phyloP scores from a whole-genome alignment of 2,329 filamentous ascomycete species.

The Fusarium goolgardi region DNA sequence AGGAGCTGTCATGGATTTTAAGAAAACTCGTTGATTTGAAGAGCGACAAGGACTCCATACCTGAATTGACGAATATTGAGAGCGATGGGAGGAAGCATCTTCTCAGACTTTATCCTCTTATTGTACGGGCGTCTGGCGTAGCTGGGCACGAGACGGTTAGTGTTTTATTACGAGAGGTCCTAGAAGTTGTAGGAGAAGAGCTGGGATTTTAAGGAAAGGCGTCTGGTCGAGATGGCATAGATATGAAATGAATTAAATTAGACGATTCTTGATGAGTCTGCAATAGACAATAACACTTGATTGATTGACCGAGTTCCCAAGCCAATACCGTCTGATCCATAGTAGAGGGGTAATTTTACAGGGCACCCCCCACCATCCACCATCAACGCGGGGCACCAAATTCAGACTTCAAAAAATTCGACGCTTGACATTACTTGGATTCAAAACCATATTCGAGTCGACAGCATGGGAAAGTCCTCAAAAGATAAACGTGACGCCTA shows the following conservation, averaged over 20 bases:
- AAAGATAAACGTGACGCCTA: slow-evolving; percentile 99
- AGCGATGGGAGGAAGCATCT: slow-evolving; percentile 78
- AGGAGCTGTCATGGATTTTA: slow-evolving; percentile 80
- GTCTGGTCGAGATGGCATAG: background rate
- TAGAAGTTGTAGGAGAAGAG: slow-evolving; percentile 72
- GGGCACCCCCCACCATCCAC: slow-evolving; percentile 37
- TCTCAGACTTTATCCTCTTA: slow-evolving; percentile 80
- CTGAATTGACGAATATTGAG: slow-evolving; percentile 62
- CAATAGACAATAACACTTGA: slow-evolving; percentile 14
- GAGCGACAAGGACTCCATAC: slow-evolving; percentile 77
- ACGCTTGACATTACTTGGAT: slow-evolving; percentile 10
- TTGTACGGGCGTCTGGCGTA: slow-evolving; percentile 70
- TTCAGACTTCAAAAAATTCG: slow-evolving; percentile 39
- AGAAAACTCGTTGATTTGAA: slow-evolving; percentile 72
- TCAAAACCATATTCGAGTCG: slow-evolving; percentile 1
- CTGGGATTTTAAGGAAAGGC: slow-evolving; percentile 39
- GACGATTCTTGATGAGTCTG: background rate
- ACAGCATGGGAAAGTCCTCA: slow-evolving; percentile 90
- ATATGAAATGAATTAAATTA: slow-evolving; percentile 7
- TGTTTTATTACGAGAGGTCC: slow-evolving; percentile 66
- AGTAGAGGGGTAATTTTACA: slow-evolving; percentile 15
- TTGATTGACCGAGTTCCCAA: background rate
- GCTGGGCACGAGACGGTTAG: slow-evolving; percentile 71
- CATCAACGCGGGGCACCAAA: slow-evolving; percentile 47
- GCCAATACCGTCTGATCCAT: slow-evolving; percentile 14